phyloP scores from a whole-genome alignment of 164 flowering plant genomes.

The grape (Vitis vinifera) region DNA sequence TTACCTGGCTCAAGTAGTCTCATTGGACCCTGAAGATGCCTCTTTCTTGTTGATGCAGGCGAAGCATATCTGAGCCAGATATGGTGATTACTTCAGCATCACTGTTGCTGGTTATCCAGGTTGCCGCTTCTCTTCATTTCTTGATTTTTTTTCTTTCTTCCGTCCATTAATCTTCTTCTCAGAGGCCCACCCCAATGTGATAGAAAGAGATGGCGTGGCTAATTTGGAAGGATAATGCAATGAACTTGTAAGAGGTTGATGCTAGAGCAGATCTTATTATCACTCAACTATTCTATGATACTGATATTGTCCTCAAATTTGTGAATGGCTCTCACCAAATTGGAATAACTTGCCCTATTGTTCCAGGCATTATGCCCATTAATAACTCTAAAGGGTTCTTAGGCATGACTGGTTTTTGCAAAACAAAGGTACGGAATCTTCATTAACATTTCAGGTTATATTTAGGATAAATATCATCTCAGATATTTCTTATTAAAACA shows the following conservation, averaged over 20 bases:
- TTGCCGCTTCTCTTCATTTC: constrained; percentile 11
- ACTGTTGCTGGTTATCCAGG: constrained; percentile 99
- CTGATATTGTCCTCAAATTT: constrained; percentile 88
- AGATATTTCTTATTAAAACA: not conserved
- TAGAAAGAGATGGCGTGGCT: constrained; percentile 64
- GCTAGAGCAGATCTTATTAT: constrained; percentile 96
- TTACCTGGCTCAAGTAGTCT: constrained; percentile 56
- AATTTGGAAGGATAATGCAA: constrained; percentile 60
- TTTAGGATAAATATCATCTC: not conserved
- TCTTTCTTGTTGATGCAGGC: constrained; percentile 42
- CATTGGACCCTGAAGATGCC: not conserved
- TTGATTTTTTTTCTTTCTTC: not conserved
- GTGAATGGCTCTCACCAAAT: constrained; percentile 93
- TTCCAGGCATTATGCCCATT: constrained; percentile 98
- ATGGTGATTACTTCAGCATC: constrained; percentile 93
- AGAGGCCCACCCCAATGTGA: constrained; percentile 98
- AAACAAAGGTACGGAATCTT: constrained; percentile 71
- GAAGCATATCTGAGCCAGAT: constrained; percentile 63
- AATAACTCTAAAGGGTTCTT: constrained; percentile 91
- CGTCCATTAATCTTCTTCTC: constrained; percentile 7
- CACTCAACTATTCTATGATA: constrained; percentile 94
- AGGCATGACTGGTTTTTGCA: constrained; percentile 96
- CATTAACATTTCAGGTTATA: not conserved
- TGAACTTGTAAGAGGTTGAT: constrained; percentile 88
- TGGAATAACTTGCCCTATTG: constrained; percentile 94